A percentile compares a stretch with the other conserved stretches of the same genome.
phyloP scores from a whole-genome alignment of 495 filamentous ascomycete genomes.

The Neurospora sp. region DNA sequence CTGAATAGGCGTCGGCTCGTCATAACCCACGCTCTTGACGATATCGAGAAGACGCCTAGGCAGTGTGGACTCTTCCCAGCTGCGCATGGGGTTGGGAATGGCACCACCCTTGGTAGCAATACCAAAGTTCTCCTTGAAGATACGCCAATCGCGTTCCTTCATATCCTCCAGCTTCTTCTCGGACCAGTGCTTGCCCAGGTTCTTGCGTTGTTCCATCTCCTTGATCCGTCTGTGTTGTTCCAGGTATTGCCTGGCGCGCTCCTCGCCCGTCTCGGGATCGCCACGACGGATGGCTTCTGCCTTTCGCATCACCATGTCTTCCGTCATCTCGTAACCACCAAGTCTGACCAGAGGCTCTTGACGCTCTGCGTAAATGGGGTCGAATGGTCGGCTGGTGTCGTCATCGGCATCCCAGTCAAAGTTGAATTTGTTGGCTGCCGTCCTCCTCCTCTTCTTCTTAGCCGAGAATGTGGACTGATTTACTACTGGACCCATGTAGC shows the following conservation, averaged over 20 bases:
- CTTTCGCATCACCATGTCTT: slow-evolving; percentile 61
- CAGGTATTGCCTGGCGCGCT: slow-evolving; percentile 69
- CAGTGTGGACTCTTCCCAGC: slow-evolving; percentile 78
- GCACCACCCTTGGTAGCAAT: slow-evolving; percentile 82
- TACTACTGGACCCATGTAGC: slow-evolving; percentile 89
- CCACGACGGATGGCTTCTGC: slow-evolving; percentile 66
- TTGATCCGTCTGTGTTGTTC: slow-evolving; percentile 57
- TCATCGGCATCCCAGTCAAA: slow-evolving; percentile 98
- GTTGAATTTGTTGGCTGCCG: slow-evolving; percentile 96
- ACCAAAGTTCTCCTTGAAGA: slow-evolving; percentile 99
- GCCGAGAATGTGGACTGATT: slow-evolving; percentile 85
- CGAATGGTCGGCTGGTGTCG: slow-evolving; percentile 84
- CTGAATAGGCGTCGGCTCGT: slow-evolving; percentile 87
- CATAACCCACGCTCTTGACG: slow-evolving; percentile 79
- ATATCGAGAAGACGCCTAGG: slow-evolving; percentile 76
- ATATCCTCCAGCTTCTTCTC: slow-evolving; percentile 93
- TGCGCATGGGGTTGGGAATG: slow-evolving; percentile 95
- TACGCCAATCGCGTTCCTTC: slow-evolving; percentile 97
- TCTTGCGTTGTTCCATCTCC: slow-evolving; percentile 68
- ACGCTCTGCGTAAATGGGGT: slow-evolving; percentile 73
- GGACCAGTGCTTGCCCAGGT: slow-evolving; percentile 84
- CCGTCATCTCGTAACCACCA: slow-evolving; percentile 71
- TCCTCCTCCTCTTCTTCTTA: slow-evolving; percentile 91
- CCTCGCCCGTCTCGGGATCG: slow-evolving; percentile 70
- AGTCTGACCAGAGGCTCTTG: slow-evolving; percentile 59